Conservation (phyloP, 1,284 basidiomycete genomes). For the Cutaneotrichosporon sp. region DNA sequence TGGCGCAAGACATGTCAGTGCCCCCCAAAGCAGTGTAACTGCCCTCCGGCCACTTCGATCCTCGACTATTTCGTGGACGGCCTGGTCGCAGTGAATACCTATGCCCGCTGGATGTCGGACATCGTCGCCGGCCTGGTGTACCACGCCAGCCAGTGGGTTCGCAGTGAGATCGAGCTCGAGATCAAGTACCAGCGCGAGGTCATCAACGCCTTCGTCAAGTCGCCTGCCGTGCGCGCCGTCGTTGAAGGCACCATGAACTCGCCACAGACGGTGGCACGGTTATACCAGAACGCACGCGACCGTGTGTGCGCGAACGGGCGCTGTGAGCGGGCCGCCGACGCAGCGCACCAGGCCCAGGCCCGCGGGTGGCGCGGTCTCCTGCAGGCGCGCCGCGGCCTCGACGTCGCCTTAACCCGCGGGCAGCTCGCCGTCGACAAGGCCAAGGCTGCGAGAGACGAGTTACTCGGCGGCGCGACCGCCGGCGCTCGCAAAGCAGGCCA, state of each 20-base stretch:
- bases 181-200: neutral
- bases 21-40: conserved; percentile 1
- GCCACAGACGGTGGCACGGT: neutral
- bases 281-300: neutral
- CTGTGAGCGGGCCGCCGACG: neutral
- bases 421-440: neutral
- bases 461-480: neutral
- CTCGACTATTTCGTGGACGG: neutral
- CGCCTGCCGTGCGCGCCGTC: neutral
- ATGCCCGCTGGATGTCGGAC: conserved; percentile 8
- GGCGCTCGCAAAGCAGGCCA: neutral
- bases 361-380: neutral
- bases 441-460: neutral
- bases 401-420: neutral
- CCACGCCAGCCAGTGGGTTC: neutral
- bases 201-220: conserved; percentile 4
- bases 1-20: neutral
- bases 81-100: conserved; percentile 2
- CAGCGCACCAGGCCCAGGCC: neutral
- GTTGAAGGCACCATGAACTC: neutral
- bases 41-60: neutral
- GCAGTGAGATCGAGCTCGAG: conserved; percentile 8
- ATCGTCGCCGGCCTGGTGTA: neutral
- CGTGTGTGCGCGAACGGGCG: conserved; percentile 14
- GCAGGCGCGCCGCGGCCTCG: conserved; percentile 7